Percentiles rank a stretch among this genome's conserved stretches.
These are phyloP conservation scores for Boechera retrofracta DNA, from an alignment of 345 rosid species.

Conservation along the genomic window DNA sequence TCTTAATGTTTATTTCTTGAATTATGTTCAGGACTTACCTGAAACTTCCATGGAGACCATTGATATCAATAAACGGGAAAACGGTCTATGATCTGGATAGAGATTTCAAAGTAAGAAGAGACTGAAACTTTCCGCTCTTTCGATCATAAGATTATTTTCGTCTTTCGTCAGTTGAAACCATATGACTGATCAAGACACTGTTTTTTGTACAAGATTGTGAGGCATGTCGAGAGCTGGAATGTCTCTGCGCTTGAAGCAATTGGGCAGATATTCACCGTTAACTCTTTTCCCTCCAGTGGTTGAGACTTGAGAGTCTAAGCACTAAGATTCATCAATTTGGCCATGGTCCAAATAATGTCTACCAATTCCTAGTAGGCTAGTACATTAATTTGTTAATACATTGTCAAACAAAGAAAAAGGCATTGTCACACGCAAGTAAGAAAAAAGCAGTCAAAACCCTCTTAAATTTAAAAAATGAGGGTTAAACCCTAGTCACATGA, in stretches of 20 bases:
- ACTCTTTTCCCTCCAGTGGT: constrained; percentile 14
- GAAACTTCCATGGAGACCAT: constrained; percentile 83
- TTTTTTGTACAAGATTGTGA: constrained; percentile 53
- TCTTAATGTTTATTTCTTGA: constrained; percentile 16
- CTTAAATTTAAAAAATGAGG: background rate
- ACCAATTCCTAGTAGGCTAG: background rate
- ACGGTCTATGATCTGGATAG: constrained; percentile 64
- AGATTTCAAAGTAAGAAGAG: constrained; percentile 57
- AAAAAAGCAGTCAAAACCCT: background rate
- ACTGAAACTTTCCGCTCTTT: background rate
- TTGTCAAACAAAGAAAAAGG: background rate
- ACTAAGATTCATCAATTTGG: constrained; percentile 16
- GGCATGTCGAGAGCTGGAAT: constrained; percentile 87
- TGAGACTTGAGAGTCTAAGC: background rate
- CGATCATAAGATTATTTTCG: background rate
- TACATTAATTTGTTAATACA: background rate
- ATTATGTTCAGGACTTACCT: constrained; percentile 71
- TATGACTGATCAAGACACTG: constrained; percentile 5
- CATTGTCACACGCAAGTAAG: background rate
- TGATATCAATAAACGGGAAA: constrained; percentile 66
- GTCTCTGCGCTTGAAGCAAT: constrained; percentile 78
- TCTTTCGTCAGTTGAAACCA: background rate
- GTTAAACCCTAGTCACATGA: constrained; percentile 28
- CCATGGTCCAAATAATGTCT: constrained; percentile 3
- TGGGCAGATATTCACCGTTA: constrained; percentile 70